These are phyloP conservation scores for Thinopyrum elongatum DNA, from an alignment of 176 grass and related monocot species.

Conservation along the genomic window DNA sequence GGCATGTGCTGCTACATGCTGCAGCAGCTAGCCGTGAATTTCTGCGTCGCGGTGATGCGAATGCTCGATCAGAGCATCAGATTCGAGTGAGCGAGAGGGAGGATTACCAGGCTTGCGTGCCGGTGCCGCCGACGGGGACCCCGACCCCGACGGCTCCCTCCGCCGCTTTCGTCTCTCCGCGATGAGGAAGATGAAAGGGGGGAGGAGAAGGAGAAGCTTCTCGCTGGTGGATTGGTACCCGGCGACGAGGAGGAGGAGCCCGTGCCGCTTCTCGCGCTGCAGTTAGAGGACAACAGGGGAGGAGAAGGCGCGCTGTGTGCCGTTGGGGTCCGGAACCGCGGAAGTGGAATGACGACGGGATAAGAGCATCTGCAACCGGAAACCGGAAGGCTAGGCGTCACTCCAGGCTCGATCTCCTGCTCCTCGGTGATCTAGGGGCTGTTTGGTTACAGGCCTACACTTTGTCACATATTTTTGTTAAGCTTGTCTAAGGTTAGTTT, in stretches of 20 bases:
- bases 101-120: constrained; percentile 11
- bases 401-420: too few relatives aligned
- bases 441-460: too few relatives aligned
- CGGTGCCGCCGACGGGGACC: not conserved
- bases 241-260: not conserved
- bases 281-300: not conserved
- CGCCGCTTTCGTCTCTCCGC: not conserved
- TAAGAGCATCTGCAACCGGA: not conserved
- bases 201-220: not conserved
- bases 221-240: not conserved
- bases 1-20: not conserved
- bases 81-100: not conserved
- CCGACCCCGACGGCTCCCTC: not conserved
- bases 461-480: too few relatives aligned
- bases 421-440: too few relatives aligned
- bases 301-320: not conserved
- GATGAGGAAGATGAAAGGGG: not conserved
- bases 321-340: not conserved
- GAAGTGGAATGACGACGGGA: not conserved
- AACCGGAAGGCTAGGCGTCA: too few relatives aligned
- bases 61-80: not conserved
- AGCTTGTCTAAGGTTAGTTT: too few relatives aligned
- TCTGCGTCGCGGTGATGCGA: not conserved
- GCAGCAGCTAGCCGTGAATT: not conserved
- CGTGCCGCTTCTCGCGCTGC: constrained; percentile 6